Percentiles rank a stretch among this genome's conserved stretches.
Evolutionary conservation across 225 moss, liverwort and hornwort genomes (phyloP).

Genomic region (Physcomitrellopsis africana): DNA sequence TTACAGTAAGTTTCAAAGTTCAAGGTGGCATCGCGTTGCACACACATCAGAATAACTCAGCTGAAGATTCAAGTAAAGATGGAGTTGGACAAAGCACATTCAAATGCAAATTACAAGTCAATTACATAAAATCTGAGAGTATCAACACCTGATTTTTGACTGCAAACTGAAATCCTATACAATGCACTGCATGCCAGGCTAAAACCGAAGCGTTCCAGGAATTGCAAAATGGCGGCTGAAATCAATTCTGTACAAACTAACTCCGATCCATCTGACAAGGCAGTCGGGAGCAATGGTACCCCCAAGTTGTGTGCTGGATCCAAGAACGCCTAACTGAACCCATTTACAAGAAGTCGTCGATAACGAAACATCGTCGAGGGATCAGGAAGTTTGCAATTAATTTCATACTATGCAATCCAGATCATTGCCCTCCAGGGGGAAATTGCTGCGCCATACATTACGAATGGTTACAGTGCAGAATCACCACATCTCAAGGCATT

Average conservation of each 20-base stretch:
- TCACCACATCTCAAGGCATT: slow-evolving; percentile 26
- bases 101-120: neutral
- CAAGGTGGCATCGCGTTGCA: no score
- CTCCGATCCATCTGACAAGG: slow-evolving; percentile 45
- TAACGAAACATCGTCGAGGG: slow-evolving; percentile 19
- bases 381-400: slow-evolving; percentile 6
- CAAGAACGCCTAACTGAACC: slow-evolving; percentile 10
- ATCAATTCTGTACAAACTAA: slow-evolving; percentile 63
- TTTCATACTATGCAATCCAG: neutral
- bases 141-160: neutral
- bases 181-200: slow-evolving; percentile 20
- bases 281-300: slow-evolving; percentile 13
- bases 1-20: no score
- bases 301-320: slow-evolving; percentile 21
- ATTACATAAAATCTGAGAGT: neutral
- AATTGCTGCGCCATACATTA: slow-evolving; percentile 18
- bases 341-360: neutral
- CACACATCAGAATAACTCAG: no score
- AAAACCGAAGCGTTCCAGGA: slow-evolving; percentile 32
- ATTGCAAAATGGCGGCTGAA: slow-evolving; percentile 33
- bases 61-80: no score
- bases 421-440: slow-evolving; percentile 20
- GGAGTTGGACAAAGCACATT: no score
- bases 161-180: slow-evolving; percentile 22
- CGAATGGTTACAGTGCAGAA: slow-evolving; percentile 15